Base-by-base conservation (phyloP, 2,329 filamentous ascomycete genomes). In the Tolypocladium guangdongense region DNA sequence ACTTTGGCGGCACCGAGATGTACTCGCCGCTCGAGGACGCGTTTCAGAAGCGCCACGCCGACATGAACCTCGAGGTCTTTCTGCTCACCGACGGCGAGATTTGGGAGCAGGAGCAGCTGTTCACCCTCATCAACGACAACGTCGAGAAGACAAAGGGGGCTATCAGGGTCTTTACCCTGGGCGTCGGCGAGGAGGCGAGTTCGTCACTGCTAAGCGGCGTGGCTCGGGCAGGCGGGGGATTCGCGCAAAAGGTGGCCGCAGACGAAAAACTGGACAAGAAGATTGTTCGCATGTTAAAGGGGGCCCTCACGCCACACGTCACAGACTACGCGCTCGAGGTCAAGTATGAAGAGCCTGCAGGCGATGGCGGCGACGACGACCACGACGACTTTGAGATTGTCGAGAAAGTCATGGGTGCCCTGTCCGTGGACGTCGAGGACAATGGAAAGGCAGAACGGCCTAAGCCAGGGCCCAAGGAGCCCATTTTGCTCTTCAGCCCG, bases 251-350 rank as follows among this genome's bases (percentile, higher is more conserved):
- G 0, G 84, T 89, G 0, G 73, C 72, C 1, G 68, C 80, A 7
- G 70, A 77, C 1, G 86, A 90, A 63, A 81, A 83, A 61, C 80
- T 88, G 67, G 81, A 86, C 59, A 78, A 71, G 57, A 87, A 86
- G 63, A 76, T 89, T 1, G 75, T 90, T 2, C 78, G 86, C 2
- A 90, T 90, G 86, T 71, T 90, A 54, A 88, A 87, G 62, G 86
- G 80, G 0, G 81, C 84, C 0, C 66, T 90, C 22, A 81, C 78
- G 2, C 83, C 84, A 0, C 84, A 88, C 57, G 72, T 87, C 46
- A 76, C 69, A 18, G 78, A 88, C 61, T 87, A 84, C 61, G 75
- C 72, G 0, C 68, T 89, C 1, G 81, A 86, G 60, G 68, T 88
- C 56, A 78, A 81, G 52, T 88, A 86, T 58, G 66, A 62, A 8